Evolutionary conservation across 2,329 filamentous ascomycete species (phyloP), one percentile per base, ranked within the genome.

Genomic region (Diplocarpon rosae): DNA sequence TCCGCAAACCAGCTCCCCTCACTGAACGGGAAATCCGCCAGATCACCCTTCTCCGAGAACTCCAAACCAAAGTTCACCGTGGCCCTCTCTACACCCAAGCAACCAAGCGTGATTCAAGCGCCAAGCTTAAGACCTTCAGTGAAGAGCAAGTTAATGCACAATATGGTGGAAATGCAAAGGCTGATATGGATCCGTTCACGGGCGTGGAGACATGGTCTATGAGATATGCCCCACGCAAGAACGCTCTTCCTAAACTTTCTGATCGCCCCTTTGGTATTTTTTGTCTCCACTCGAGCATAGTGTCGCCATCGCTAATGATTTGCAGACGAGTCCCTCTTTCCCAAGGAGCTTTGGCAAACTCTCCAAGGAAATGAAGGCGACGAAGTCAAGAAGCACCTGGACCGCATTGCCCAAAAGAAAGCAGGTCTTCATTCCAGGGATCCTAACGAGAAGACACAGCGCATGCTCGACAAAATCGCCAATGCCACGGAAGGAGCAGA

Each of bases 201-300:
- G 73, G 74, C 44, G 78, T 78, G 61, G 72, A 73, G 32, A 76
- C 74, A 0, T 81, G 77, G 56, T 70, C 71, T 13, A 66, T 72
- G 43, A 72, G 70, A 55, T 80, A 78, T 59, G 64, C 70, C 44
- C 75, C 73, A 51, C 73, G 74, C 54, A 69, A 69, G 52, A 65
- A 73, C 47, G 69, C 65, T 15, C 56, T 79, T 9, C 77, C 77
- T 0, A 69, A 70, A 49, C 62, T 80, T 15, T 66, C 68, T 38
- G 70, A 67, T 16, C 63, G 73, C 35, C 66, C 72, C 15, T 78
- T 77, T 56, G 66, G 74, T 76, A 58, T 69, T 7, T 24, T 4
- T 24, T 7, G 20, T 24, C 20, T 24, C 7, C 20, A 24, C 20
- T 7, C 7, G 20, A 24, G 20, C 7, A 24, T 24, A 7, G 66